Conservation (phyloP, 441 rosid genomes). For the Pelargonium fulgidum region DNA sequence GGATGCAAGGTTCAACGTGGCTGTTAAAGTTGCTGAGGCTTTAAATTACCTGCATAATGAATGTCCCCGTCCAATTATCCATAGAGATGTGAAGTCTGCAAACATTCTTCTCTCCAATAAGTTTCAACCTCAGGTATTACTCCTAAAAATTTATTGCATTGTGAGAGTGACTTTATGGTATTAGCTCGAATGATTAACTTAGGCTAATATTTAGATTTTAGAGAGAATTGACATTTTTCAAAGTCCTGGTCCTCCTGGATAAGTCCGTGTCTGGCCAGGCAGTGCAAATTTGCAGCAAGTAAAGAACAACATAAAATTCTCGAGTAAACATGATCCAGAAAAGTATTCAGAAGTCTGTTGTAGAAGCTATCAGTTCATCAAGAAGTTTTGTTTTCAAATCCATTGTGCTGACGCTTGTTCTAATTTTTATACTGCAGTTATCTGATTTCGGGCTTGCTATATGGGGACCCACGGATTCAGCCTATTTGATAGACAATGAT, state of each 20-base stretch:
- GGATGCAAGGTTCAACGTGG: conserved; percentile 74
- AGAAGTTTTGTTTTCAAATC: not conserved
- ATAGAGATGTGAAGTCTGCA: conserved; percentile 87
- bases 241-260: not conserved
- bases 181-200: not conserved
- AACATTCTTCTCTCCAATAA: conserved; percentile 76
- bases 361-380: not conserved
- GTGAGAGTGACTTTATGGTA: not conserved
- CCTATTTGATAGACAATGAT: conserved; percentile 43
- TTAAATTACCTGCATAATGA: conserved; percentile 63
- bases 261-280: not conserved
- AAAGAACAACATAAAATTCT: not conserved
- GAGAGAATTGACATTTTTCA: not conserved
- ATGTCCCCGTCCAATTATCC: conserved; percentile 62
- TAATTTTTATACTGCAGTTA: conserved; percentile 19
- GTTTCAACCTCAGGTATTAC: conserved; percentile 75
- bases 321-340: not conserved
- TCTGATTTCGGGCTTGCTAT: conserved; percentile 91
- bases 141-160: not conserved
- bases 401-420: not conserved
- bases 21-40: conserved; percentile 78
- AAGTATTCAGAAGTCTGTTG: not conserved
- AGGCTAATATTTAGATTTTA: not conserved
- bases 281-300: not conserved
- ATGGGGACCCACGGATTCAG: conserved; percentile 41